Evolutionary conservation across 2,329 filamentous ascomycete genomes (phyloP), one percentile per base, ranked within the genome.

Genomic region (Reticulascus tulasneorum): DNA sequence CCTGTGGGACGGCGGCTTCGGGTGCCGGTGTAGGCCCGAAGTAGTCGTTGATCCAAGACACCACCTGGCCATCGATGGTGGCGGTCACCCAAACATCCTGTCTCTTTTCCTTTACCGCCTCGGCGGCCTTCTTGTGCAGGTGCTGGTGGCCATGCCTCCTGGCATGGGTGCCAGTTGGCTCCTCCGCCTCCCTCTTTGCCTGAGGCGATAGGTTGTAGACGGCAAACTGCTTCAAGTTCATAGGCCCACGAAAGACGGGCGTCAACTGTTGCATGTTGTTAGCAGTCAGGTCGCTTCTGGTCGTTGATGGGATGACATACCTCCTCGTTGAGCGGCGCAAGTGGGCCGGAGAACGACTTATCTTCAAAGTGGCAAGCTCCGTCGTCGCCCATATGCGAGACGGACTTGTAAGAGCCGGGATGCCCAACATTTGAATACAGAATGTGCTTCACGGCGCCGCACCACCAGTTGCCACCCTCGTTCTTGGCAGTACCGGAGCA

Each of bases 281-380:
- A 35, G 52, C 44, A 49, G 40, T 32, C 16, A 18, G 17, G 12
- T 29, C 5, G 9, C 20, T 35, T 16, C 12, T 18, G 7, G 19
- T 16, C 4, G 9, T 13, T 13, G 18, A 7, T 10, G 8, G 6
- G 10, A 21, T 4, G 17, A 58, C 77, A 60, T 64, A 87, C 84
- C 63, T 84, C 83, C 54, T 84, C 79, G 43, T 84, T 71, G 22
- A 87, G 68, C 7, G 85, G 84, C 19, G 81, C 74, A 33, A 86
- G 63, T 25, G 73, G 65, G 11, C 84, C 83, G 9, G 60, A 66
- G 52, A 79, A 88, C 1, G 56, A 38, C 41, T 72, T 62, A 12
- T 69, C 60, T 23, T 66, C 56, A 44, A 68, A 76, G 7, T 60
- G 49, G 58, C 85, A 89, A 15, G 64, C 51, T 25, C 74, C 75